Evolutionary conservation across 164 flowering plant species (phyloP).

Genomic region (Berberis thunbergii): DNA sequence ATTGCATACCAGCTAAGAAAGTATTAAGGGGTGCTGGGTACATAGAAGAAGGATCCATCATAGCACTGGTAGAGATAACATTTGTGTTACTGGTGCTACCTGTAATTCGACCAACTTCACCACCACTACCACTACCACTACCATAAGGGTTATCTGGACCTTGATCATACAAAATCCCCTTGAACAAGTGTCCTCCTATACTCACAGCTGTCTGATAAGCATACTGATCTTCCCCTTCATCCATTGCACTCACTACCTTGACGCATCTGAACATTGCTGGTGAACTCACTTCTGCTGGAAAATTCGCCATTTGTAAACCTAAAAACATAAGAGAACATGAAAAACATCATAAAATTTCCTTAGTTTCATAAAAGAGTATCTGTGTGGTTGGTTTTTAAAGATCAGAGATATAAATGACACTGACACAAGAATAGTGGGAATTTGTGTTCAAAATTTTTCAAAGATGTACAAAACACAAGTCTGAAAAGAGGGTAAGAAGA

Average conservation of each 20-base stretch:
- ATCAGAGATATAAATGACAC: too few relatives aligned
- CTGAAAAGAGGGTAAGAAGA: too few relatives aligned
- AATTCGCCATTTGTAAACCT: constrained; percentile 59
- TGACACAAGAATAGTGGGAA: too few relatives aligned
- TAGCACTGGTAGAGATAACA: constrained; percentile 6
- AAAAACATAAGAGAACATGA: constrained; percentile 2
- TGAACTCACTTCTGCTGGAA: constrained; percentile 48
- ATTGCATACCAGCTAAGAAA: constrained; percentile 81
- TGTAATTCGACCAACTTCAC: constrained; percentile 28
- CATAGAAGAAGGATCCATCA: constrained; percentile 56
- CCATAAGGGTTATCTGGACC: constrained; percentile 49
- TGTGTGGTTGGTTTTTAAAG: neutral
- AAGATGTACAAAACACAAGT: too few relatives aligned
- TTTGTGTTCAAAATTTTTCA: too few relatives aligned
- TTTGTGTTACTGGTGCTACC: constrained; percentile 6
- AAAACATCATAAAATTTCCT: neutral
- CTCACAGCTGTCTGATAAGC: constrained; percentile 88
- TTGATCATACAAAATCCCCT: constrained; percentile 81
- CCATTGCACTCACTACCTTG: constrained; percentile 37
- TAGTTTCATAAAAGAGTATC: constrained; percentile 3
- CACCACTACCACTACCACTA: constrained; percentile 20
- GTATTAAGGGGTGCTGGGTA: constrained; percentile 64
- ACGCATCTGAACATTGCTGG: constrained; percentile 56
- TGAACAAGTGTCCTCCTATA: constrained; percentile 86
- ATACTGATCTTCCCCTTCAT: constrained; percentile 38